phyloP scores from a whole-genome alignment of 305 asterid genomes.

The Fraxinus greggii region DNA sequence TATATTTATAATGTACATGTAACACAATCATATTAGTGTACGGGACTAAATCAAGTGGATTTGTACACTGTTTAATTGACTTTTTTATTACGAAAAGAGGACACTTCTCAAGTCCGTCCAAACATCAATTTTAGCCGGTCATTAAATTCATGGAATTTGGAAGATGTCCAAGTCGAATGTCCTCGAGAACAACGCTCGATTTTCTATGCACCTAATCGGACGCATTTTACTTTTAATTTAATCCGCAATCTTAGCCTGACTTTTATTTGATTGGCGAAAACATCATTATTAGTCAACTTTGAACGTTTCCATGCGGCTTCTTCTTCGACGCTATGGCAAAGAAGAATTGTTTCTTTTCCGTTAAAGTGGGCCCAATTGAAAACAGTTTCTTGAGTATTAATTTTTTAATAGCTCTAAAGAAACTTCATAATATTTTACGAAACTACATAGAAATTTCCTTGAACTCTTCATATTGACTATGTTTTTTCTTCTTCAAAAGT shows the following conservation, averaged over 20 bases:
- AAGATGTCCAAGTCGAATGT: constrained; percentile 14
- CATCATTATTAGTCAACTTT: constrained; percentile 35
- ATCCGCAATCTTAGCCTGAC: constrained; percentile 44
- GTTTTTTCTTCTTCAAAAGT: too few species aligned
- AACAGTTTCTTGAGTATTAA: background rate
- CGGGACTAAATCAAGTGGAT: background rate
- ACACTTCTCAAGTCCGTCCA: background rate
- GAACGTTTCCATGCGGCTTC: background rate
- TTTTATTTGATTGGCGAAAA: constrained; percentile 32
- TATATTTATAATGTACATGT: too few species aligned
- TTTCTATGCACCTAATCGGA: background rate
- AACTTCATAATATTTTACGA: too few species aligned
- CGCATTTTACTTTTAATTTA: background rate
- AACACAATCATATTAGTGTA: too few species aligned
- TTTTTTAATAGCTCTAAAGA: background rate
- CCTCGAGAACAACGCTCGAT: background rate
- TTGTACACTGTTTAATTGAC: background rate
- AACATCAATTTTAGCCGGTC: background rate
- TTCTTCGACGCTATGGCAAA: background rate
- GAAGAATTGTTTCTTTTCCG: background rate
- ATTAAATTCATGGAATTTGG: constrained; percentile 17
- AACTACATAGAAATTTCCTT: too few species aligned
- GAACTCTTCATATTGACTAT: too few species aligned
- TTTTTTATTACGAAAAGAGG: background rate
- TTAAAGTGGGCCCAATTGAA: constrained; percentile 17